These are phyloP conservation scores for Carex myosuroides DNA, from an alignment of 176 grass and related monocot genomes.

Conservation along the genomic window DNA sequence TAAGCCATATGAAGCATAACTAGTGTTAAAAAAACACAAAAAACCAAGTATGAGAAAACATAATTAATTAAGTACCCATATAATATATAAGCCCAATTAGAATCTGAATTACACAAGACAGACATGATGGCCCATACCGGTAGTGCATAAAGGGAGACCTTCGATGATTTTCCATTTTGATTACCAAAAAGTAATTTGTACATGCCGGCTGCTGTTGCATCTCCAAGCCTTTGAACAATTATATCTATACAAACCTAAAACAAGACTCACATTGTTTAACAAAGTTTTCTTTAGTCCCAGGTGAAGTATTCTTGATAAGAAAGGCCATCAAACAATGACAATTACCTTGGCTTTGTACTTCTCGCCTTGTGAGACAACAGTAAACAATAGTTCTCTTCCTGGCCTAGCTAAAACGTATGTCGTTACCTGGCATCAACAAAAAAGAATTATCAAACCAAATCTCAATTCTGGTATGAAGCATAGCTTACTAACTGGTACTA, in stretches of 20 bases:
- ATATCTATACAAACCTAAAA: constrained; percentile 94
- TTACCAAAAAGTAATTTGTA: constrained; percentile 59
- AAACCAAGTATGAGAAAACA: neutral
- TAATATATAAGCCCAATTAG: neutral
- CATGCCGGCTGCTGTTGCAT: constrained; percentile 82
- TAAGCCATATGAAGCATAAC: constrained; percentile 81
- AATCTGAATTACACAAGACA: neutral
- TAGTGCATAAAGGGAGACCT: constrained; percentile 69
- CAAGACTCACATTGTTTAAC: neutral
- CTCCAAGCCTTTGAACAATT: constrained; percentile 86
- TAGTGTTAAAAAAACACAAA: constrained; percentile 23
- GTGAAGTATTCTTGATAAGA: neutral
- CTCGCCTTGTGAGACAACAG: constrained; percentile 90
- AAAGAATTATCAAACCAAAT: neutral
- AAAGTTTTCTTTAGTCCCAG: neutral
- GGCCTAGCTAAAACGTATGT: constrained; percentile 95
- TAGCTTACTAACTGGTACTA: neutral
- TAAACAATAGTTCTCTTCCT: constrained; percentile 88
- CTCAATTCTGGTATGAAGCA: neutral
- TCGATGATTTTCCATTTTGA: constrained; percentile 53
- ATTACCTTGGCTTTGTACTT: constrained; percentile 98
- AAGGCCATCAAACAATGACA: neutral
- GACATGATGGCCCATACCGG: constrained; percentile 41
- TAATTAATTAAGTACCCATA: neutral
- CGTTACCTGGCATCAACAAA: constrained; percentile 38